Evolutionary conservation across 495 filamentous ascomycete species (phyloP), one percentile per base, ranked within the genome.

Genomic region (Xanthoparmelia taractica): DNA sequence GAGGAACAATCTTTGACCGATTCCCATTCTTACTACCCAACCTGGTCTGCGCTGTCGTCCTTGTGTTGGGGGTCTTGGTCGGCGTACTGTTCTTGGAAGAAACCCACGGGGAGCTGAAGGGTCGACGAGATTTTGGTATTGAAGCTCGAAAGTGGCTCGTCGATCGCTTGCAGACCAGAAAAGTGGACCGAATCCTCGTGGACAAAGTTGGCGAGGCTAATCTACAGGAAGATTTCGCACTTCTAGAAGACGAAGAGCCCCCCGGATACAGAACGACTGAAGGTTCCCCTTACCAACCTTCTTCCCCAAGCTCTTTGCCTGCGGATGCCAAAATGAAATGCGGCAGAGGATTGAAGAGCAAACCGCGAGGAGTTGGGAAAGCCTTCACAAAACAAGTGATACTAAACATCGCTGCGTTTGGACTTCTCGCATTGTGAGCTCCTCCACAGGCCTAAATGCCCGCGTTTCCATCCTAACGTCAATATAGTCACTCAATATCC

Each of bases 1-100:
- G 81, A 58, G 88, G 85, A 57, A 85, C 85, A 18, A 79, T 97
- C 58, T 91, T 92, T 77, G 91, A 94, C 31, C 76, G 75, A 34
- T 96, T 87, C 69, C 94, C 94, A 0, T 98, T 96, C 72, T 82
- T 97, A 60, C 84, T 98, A 57, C 92, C 94, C 60, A 98, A 97
- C 74, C 74, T 97, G 38, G 88, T 98, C 64, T 96, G 95, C 73
- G 85, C 93, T 62, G 73, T 78, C 31, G 81, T 96, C 43, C 86
- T 98, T 6, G 72, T 86, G 23, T 75, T 89, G 45, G 91, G 92
- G 13, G 86, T 98, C 33, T 73, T 87, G 27, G 82, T 96, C 64
- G 94, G 94, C 33, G 78, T 94, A 55, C 71, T 98, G 45, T 98
- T 97, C 74, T 78, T 98, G 64, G 91, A 97, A 76, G 94, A 98